Percentiles rank a stretch among this genome's conserved stretches.
phyloP scores from a whole-genome alignment of 352 stramenopile species.

The Chrysophaeum taylorii region DNA sequence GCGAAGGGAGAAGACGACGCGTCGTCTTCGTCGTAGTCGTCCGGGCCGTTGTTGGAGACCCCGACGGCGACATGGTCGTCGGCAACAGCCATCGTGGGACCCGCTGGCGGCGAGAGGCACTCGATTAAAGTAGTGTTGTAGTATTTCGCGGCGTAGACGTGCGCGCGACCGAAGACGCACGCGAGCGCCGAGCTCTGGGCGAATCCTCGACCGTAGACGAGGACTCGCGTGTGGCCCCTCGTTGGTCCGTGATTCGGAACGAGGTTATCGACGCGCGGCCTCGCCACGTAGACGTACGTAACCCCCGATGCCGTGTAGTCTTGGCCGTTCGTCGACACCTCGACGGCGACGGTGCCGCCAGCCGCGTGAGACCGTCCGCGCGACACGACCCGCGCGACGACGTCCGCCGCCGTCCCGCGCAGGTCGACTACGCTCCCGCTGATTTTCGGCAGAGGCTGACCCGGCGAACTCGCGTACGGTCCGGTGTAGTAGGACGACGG shows the following conservation, averaged over 20 bases:
- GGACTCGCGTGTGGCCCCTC: constrained; percentile 63
- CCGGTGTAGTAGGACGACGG: no score
- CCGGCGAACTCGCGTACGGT: no score
- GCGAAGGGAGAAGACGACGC: constrained; percentile 44
- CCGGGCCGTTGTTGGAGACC: constrained; percentile 54
- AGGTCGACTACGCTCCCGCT: no score
- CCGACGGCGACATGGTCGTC: constrained; percentile 42
- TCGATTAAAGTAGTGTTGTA: constrained; percentile 53
- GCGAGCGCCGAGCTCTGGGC: constrained; percentile 49
- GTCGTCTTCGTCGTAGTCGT: constrained; percentile 9
- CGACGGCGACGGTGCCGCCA: constrained; percentile 58
- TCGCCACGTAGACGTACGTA: constrained; percentile 54
- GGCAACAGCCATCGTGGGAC: not conserved
- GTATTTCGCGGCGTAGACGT: constrained; percentile 44
- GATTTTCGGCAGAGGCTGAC: no score
- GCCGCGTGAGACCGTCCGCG: constrained; percentile 37
- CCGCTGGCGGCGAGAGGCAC: constrained; percentile 51
- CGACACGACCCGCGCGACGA: constrained; percentile 11
- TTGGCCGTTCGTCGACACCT: constrained; percentile 67
- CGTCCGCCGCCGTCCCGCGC: constrained; percentile 17
- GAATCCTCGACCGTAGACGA: constrained; percentile 60
- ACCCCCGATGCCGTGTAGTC: constrained; percentile 52
- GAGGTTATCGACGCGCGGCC: constrained; percentile 48
- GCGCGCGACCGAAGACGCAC: constrained; percentile 51
- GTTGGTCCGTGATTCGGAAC: constrained; percentile 59